A percentile compares a stretch with the other conserved stretches of the same genome.
Evolutionary conservation across 257 asterid species (phyloP).

Genomic region (Nicotiana benthamiana): DNA sequence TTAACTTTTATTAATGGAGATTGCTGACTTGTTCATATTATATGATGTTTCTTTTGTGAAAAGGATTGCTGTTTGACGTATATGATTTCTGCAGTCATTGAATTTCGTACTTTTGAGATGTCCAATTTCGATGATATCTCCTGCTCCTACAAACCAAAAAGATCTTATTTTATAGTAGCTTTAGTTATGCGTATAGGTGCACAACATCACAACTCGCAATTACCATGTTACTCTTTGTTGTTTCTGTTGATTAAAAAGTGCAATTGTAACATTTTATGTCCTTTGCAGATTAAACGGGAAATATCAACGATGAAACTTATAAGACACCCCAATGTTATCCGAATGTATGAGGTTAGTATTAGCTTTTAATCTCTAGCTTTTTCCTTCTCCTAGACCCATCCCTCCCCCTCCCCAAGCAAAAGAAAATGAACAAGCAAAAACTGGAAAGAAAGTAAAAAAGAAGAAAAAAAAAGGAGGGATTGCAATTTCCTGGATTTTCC

Average conservation of each 20-base stretch:
- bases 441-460: not conserved
- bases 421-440: not conserved
- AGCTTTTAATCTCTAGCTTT: not conserved
- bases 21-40: not conserved
- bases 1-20: not conserved
- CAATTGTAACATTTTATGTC: not conserved
- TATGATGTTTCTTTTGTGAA: not conserved
- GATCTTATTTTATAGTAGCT: not conserved
- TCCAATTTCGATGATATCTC: not conserved
- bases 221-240: not conserved
- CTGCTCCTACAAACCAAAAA: not conserved
- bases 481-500: not conserved
- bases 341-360: conserved; percentile 73
- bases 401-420: not conserved
- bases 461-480: not conserved
- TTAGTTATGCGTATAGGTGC: not conserved
- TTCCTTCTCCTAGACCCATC: not conserved
- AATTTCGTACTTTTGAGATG: not conserved
- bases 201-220: not conserved
- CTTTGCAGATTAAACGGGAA: conserved; percentile 86
- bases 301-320: conserved; percentile 90
- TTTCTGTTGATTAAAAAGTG: not conserved
- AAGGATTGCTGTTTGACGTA: not conserved
- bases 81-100: not conserved
- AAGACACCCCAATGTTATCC: conserved; percentile 88